phyloP scores from a whole-genome alignment of 2,329 filamentous ascomycete genomes.

The Trichocomaceae sp. region DNA sequence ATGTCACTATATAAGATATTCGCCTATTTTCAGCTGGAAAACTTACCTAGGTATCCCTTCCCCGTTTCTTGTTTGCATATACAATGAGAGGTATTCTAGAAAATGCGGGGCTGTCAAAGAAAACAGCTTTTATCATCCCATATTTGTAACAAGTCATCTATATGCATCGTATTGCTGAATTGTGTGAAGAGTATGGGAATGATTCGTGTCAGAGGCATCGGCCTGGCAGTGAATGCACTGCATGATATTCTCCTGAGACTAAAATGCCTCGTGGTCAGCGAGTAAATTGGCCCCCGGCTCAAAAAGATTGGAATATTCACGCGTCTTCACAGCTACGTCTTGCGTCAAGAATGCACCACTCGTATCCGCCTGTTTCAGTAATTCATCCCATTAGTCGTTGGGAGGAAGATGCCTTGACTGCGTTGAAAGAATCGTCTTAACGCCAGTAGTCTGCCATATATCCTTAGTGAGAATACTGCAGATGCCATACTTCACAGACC shows the following conservation, averaged over 20 bases:
- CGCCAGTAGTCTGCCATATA: neutral
- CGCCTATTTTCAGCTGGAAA: constrained; percentile 40
- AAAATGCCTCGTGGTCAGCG: constrained; percentile 27
- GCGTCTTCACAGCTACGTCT: neutral
- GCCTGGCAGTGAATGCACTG: constrained; percentile 30
- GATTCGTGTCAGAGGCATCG: constrained; percentile 9
- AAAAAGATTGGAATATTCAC: neutral
- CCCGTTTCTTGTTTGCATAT: constrained; percentile 38
- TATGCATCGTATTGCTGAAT: constrained; percentile 40
- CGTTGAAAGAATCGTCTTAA: neutral
- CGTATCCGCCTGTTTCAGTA: neutral
- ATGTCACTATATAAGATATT: constrained; percentile 39
- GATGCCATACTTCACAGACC: neutral
- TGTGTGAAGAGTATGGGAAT: constrained; percentile 23
- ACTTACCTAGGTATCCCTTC: constrained; percentile 42
- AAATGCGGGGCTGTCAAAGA: constrained; percentile 33
- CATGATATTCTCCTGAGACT: constrained; percentile 38
- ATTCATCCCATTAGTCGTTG: neutral
- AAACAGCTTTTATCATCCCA: constrained; percentile 30
- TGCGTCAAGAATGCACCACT: neutral
- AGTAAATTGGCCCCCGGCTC: neutral
- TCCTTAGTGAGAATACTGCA: neutral
- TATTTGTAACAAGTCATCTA: constrained; percentile 34
- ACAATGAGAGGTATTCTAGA: constrained; percentile 40
- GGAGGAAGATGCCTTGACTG: neutral